Evolutionary conservation across 306 rosid genomes (phyloP).

Genomic region (Sphenostylis stenocarpa): DNA sequence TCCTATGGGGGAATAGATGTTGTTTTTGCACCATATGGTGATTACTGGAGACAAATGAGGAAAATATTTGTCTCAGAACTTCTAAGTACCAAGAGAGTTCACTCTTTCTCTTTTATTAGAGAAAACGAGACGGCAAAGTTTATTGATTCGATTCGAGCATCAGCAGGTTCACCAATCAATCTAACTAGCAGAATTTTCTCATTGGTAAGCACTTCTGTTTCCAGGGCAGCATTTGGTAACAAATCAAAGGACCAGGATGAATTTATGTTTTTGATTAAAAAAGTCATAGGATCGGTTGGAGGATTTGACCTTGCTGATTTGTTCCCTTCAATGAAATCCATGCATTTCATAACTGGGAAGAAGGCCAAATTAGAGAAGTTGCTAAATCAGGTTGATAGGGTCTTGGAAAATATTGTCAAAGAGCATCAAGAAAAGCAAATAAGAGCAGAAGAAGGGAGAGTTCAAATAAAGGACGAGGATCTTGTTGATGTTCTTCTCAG

Average conservation of each 20-base stretch:
- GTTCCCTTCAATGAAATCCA: background rate
- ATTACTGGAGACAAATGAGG: slow-evolving; percentile 15
- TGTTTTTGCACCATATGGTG: slow-evolving; percentile 21
- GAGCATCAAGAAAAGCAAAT: background rate
- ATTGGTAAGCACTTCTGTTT: background rate
- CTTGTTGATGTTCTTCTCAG: slow-evolving; percentile 38
- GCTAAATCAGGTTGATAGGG: background rate
- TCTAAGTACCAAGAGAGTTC: slow-evolving; percentile 18
- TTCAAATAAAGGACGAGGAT: background rate
- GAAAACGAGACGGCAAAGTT: slow-evolving; percentile 19
- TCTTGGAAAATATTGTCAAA: background rate
- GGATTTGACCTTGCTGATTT: background rate
- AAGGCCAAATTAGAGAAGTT: background rate
- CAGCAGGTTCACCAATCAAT: slow-evolving; percentile 6
- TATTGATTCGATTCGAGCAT: background rate
- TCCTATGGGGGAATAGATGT: background rate
- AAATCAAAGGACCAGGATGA: background rate
- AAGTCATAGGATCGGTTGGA: background rate
- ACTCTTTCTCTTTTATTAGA: background rate
- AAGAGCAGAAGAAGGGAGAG: background rate
- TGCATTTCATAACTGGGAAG: background rate
- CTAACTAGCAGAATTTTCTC: slow-evolving; percentile 7
- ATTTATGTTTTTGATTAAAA: background rate
- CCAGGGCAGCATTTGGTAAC: slow-evolving; percentile 21
- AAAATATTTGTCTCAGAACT: slow-evolving; percentile 3